phyloP scores from a whole-genome alignment of 2,329 filamentous ascomycete species.

The Pyrenophora seminiperda region DNA sequence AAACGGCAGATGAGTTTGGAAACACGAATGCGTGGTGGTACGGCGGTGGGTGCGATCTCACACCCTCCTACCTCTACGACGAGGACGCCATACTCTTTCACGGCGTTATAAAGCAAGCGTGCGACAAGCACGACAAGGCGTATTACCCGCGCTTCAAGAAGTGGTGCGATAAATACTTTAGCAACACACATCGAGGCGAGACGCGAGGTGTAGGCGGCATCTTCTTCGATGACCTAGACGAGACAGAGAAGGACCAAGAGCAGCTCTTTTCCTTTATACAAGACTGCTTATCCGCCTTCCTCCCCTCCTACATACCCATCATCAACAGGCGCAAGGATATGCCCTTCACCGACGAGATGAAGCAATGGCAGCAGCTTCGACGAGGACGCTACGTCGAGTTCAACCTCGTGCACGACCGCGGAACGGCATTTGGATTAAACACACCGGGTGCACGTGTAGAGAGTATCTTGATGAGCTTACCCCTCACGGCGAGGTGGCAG shows the following conservation, averaged over 20 bases:
- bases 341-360: constrained; percentile 83
- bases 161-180: constrained; percentile 98
- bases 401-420: constrained; percentile 94
- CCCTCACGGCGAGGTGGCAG: constrained; percentile 88
- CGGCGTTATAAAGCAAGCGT: constrained; percentile 86
- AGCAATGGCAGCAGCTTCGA: constrained; percentile 94
- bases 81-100: constrained; percentile 98
- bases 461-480: constrained; percentile 97
- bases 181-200: constrained; percentile 88
- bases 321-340: constrained; percentile 87
- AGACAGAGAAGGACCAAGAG: constrained; percentile 82
- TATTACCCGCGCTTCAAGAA: constrained; percentile 97
- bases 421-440: constrained; percentile 91
- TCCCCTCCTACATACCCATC: constrained; percentile 90
- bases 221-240: constrained; percentile 98
- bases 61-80: constrained; percentile 91
- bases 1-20: constrained; percentile 85
- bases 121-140: constrained; percentile 87
- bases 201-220: constrained; percentile 89
- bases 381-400: constrained; percentile 98
- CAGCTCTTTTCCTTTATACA: constrained; percentile 88
- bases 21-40: constrained; percentile 95
- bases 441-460: constrained; percentile 91
- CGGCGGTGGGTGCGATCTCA: constrained; percentile 91
- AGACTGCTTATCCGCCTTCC: constrained; percentile 82